Evolutionary conservation across 2,329 filamentous ascomycete species (phyloP).

Genomic region (Apiospora kogelbergensis): DNA sequence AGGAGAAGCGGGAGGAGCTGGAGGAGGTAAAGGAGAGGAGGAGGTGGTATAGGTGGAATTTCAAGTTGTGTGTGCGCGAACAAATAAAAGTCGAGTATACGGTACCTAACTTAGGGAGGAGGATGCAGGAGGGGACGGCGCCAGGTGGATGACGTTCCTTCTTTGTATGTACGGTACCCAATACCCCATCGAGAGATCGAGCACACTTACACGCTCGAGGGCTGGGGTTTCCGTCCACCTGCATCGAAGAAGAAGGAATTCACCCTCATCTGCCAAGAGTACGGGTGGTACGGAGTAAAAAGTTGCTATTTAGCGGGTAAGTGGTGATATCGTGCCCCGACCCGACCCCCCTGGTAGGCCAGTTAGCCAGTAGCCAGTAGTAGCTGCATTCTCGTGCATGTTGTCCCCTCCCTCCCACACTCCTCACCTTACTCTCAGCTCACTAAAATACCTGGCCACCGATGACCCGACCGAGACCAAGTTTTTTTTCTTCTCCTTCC

Average conservation of each 20-base stretch:
- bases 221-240: background rate
- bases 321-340: background rate
- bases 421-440: conserved; percentile 1
- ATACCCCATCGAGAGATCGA: background rate
- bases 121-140: background rate
- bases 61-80: background rate
- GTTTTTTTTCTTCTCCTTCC: background rate
- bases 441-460: background rate
- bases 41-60: background rate
- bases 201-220: background rate
- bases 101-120: background rate
- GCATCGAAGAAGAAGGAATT: background rate
- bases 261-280: background rate
- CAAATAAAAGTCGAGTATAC: conserved; percentile 2
- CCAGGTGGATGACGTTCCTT: conserved; percentile 3
- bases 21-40: background rate
- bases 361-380: background rate
- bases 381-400: background rate
- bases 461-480: background rate
- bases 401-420: background rate
- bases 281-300: background rate
- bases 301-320: background rate
- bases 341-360: background rate
- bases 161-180: background rate
- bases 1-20: background rate